These are phyloP conservation scores for Moesziomyces antarcticus DNA, from an alignment of 1,284 basidiomycete genomes.

Conservation along the genomic window DNA sequence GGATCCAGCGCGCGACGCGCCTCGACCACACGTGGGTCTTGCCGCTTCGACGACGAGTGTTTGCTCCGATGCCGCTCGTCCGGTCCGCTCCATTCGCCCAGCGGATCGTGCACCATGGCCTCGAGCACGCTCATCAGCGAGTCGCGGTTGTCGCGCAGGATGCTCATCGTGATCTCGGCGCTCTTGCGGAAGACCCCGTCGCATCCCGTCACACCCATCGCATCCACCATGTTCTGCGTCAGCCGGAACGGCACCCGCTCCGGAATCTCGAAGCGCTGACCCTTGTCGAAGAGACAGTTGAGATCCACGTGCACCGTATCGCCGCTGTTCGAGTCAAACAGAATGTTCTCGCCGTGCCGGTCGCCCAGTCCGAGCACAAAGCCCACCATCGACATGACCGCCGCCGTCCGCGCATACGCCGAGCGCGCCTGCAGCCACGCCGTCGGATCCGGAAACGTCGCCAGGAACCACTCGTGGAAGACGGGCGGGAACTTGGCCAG, in stretches of 20 bases:
- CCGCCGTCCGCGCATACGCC: slow-evolving; percentile 87
- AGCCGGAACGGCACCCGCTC: slow-evolving; percentile 95
- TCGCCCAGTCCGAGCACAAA: slow-evolving; percentile 98
- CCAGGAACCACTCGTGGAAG: slow-evolving; percentile 97
- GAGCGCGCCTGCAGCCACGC: slow-evolving; percentile 91
- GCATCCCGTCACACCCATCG: slow-evolving; percentile 89
- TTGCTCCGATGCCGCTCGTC: slow-evolving; percentile 62
- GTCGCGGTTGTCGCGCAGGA: slow-evolving; percentile 91
- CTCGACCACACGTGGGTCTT: slow-evolving; percentile 55
- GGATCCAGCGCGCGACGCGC: slow-evolving; percentile 63
- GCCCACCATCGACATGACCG: slow-evolving; percentile 99
- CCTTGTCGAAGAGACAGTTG: slow-evolving; percentile 97
- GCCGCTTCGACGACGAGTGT: slow-evolving; percentile 16
- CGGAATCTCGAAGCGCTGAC: slow-evolving; percentile 84
- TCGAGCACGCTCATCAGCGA: slow-evolving; percentile 95
- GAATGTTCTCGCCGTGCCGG: slow-evolving; percentile 95
- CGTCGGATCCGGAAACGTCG: slow-evolving; percentile 94
- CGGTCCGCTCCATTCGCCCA: slow-evolving; percentile 90
- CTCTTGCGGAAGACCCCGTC: slow-evolving; percentile 94
- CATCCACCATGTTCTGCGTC: slow-evolving; percentile 93
- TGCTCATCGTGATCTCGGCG: slow-evolving; percentile 88
- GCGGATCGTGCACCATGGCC: slow-evolving; percentile 96
- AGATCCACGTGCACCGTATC: slow-evolving; percentile 98
- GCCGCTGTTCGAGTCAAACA: slow-evolving; percentile 87
- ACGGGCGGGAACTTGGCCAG: slow-evolving; percentile 77